A percentile compares a stretch with the other conserved stretches of the same genome.
Conservation (phyloP, 257 asterid genomes). For the Solanum etuberosum region DNA sequence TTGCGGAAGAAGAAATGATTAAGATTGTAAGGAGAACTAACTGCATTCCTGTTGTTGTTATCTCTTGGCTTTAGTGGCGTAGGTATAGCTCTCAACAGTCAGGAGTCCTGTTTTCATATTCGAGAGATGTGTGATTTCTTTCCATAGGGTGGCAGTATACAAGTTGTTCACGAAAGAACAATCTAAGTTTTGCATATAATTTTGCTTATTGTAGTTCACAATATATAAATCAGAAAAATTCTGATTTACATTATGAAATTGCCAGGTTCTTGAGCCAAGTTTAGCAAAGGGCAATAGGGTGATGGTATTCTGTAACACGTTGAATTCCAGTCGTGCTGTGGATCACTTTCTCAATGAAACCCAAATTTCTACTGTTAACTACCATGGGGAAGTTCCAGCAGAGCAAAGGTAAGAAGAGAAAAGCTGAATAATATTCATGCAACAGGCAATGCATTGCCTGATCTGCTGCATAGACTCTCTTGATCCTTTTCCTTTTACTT, state of each 20-base stretch:
- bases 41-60: not conserved
- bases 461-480: not conserved
- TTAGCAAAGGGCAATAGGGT: conserved; percentile 91
- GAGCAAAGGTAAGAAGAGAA: conserved; percentile 62
- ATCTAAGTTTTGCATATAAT: not conserved
- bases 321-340: conserved; percentile 95
- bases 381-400: conserved; percentile 98
- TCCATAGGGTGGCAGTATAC: not conserved
- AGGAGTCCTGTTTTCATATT: not conserved
- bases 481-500: not conserved
- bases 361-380: conserved; percentile 81
- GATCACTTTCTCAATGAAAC: conserved; percentile 84
- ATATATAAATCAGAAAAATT: not conserved
- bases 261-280: conserved; percentile 98
- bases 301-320: conserved; percentile 96
- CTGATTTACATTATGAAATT: not conserved
- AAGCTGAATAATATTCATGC: not conserved
- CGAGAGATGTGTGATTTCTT: not conserved
- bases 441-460: not conserved
- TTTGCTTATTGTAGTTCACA: not conserved
- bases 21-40: not conserved
- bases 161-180: not conserved
- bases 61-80: not conserved
- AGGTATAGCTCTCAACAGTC: not conserved
- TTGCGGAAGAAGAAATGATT: not conserved